Evolutionary conservation across 768 basidiomycete species (phyloP), one percentile per base, ranked within the genome.

Genomic region (Austroboletus eburneus): DNA sequence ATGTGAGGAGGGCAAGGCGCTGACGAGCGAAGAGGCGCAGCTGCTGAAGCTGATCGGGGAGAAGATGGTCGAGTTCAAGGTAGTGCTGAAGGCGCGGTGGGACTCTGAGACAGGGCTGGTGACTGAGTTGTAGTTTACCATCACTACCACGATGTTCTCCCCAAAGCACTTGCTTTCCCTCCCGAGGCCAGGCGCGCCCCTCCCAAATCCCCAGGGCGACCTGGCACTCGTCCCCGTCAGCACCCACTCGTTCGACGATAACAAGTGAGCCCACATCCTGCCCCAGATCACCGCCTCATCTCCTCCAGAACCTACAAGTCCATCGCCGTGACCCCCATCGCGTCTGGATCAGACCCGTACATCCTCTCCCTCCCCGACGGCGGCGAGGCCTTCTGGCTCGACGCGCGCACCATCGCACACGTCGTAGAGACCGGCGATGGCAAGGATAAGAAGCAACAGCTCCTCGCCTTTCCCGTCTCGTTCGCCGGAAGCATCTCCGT

Each of bases 31-130:
- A 68, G 89, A 97, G 71, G 84, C 93, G 22, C 90, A 97, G 67
- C 70, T 98, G 38, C 71, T 99, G 51, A 97, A 98, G 73, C 73
- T 98, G 50, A 80, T 92, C 34, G 91, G 91, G 10, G 79, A 92
- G 59, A 85, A 81, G 69, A 87, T 94, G 87, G 92, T 92, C 3
- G 77, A 75, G 39, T 94, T 94, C 67, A 74, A 79, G 51, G 81
- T 91, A 20, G 76, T 73, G n/a, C 65, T 91, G 47, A 74, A 80
- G 45, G 77, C 81, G 35, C 71, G 83, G 47, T 92, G 89, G 88
- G 81, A 85, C 53, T 77, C 83, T 39, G 72, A 69, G 48, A 81
- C 73, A 25, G 87, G 81, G 18, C 73, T 81, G 55, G 81, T 91
- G 30, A 70, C 73, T 2, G 74, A 83, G 63, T 62, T 84, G 16